Percentiles rank a stretch among this genome's conserved stretches.
Evolutionary conservation across 2,329 filamentous ascomycete species (phyloP).

Genomic region (Phaeosphaeria sp.): DNA sequence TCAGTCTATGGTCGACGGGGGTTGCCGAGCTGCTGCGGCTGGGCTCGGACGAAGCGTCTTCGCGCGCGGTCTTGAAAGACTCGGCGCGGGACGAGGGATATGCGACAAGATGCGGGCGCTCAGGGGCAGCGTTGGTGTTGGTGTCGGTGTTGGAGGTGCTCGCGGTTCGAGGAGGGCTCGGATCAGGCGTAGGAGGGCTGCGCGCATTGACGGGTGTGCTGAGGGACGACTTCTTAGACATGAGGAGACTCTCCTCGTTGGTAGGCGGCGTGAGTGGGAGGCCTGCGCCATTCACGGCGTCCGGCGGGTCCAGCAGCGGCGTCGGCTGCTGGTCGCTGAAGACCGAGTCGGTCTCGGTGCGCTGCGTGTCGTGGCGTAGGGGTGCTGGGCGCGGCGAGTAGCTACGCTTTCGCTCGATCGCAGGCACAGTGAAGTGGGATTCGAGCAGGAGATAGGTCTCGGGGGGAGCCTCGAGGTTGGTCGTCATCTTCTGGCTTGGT

Average conservation of each 20-base stretch:
- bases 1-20: conserved; percentile 33
- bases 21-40: conserved; percentile 38
- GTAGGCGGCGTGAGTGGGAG: conserved; percentile 56
- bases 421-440: conserved; percentile 37
- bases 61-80: conserved; percentile 55
- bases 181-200: conserved; percentile 48
- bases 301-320: conserved; percentile 39
- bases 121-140: conserved; percentile 17
- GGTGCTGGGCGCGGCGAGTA: conserved; percentile 30
- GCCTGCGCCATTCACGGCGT: conserved; percentile 34
- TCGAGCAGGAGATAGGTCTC: conserved; percentile 41
- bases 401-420: conserved; percentile 34
- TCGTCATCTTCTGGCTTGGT: conserved; percentile 27
- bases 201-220: conserved; percentile 52
- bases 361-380: conserved; percentile 11
- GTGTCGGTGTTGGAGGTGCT: conserved; percentile 6
- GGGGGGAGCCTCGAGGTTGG: conserved; percentile 19
- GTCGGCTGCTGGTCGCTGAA: conserved; percentile 33
- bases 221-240: conserved; percentile 47
- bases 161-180: conserved; percentile 43
- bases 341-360: conserved; percentile 31
- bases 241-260: conserved; percentile 51
- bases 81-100: conserved; percentile 54
- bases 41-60: conserved; percentile 47
- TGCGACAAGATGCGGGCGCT: conserved; percentile 36